These are phyloP conservation scores for Colletotrichum tanaceti DNA, from an alignment of 2,329 filamentous ascomycete species.

Conservation along the genomic window DNA sequence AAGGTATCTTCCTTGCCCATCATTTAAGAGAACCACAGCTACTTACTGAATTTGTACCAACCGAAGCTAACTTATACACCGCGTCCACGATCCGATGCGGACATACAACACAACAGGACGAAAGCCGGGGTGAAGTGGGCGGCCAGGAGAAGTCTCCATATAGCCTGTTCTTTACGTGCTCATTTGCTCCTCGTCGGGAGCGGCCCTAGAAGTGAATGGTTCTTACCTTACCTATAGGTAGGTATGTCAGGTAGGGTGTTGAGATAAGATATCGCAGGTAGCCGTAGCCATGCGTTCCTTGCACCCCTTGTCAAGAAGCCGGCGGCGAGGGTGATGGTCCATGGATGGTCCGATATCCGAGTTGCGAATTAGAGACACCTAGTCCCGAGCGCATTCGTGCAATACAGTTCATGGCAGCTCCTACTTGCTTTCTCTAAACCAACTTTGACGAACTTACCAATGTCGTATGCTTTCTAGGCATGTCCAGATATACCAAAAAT, in stretches of 20 bases:
- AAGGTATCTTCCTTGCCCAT: conserved; percentile 4
- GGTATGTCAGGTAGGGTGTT: too few species aligned
- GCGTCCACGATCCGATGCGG: background rate
- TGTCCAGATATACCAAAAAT: background rate
- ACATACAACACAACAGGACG: background rate
- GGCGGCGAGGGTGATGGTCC: background rate
- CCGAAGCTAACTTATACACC: background rate
- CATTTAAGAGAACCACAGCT: conserved; percentile 9
- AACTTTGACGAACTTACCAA: background rate
- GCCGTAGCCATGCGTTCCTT: background rate
- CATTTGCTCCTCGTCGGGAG: too few species aligned
- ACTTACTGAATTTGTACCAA: too few species aligned
- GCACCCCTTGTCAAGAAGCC: background rate
- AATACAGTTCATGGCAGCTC: background rate
- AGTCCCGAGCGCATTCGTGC: too few species aligned
- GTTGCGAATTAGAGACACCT: background rate
- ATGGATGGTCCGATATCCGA: background rate
- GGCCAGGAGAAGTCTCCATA: background rate
- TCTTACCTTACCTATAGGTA: too few species aligned
- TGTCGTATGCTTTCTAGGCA: background rate
- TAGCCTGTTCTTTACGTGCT: background rate
- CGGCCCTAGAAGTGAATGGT: background rate
- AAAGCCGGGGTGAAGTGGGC: conserved; percentile 5
- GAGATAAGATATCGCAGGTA: background rate
- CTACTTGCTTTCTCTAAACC: background rate